Conservation (phyloP, 2,329 filamentous ascomycete species). For the Aspergillus carbonarius region DNA sequence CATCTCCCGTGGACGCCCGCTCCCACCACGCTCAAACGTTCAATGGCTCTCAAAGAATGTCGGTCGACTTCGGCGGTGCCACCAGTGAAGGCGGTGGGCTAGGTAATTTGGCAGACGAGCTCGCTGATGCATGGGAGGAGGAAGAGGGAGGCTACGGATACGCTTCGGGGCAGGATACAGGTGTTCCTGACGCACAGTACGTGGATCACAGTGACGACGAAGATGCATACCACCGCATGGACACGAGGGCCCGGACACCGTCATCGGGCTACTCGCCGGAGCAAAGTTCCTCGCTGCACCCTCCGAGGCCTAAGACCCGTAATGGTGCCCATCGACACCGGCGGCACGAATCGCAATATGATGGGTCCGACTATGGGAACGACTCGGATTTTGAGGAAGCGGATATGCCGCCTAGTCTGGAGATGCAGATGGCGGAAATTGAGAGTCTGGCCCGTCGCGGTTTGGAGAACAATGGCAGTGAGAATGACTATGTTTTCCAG, state of each 20-base stretch:
- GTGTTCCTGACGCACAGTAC: constrained; percentile 30
- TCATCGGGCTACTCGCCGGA: constrained; percentile 25
- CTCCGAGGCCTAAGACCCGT: constrained; percentile 41
- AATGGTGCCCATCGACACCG: constrained; percentile 36
- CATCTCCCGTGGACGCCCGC: constrained; percentile 41
- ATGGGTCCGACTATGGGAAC: constrained; percentile 59
- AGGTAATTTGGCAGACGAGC: constrained; percentile 63
- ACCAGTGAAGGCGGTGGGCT: constrained; percentile 47
- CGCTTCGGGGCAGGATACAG: constrained; percentile 36
- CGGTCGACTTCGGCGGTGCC: constrained; percentile 39
- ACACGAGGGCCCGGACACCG: constrained; percentile 24
- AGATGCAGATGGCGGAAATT: constrained; percentile 55
- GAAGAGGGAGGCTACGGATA: constrained; percentile 51
- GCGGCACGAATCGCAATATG: constrained; percentile 50
- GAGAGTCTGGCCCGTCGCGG: constrained; percentile 56
- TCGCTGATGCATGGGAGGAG: constrained; percentile 59
- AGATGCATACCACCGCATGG: constrained; percentile 30
- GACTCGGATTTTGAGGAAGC: constrained; percentile 56
- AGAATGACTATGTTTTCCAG: constrained; percentile 53
- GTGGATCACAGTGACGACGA: constrained; percentile 33
- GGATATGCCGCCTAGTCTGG: constrained; percentile 56
- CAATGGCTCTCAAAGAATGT: constrained; percentile 38
- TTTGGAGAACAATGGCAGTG: constrained; percentile 53
- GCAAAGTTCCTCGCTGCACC: constrained; percentile 29
- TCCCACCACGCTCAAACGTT: constrained; percentile 37